Evolutionary conservation across 2,329 filamentous ascomycete genomes (phyloP), one percentile per base, ranked within the genome.

Genomic region (Arthrobotrys musiformis): DNA sequence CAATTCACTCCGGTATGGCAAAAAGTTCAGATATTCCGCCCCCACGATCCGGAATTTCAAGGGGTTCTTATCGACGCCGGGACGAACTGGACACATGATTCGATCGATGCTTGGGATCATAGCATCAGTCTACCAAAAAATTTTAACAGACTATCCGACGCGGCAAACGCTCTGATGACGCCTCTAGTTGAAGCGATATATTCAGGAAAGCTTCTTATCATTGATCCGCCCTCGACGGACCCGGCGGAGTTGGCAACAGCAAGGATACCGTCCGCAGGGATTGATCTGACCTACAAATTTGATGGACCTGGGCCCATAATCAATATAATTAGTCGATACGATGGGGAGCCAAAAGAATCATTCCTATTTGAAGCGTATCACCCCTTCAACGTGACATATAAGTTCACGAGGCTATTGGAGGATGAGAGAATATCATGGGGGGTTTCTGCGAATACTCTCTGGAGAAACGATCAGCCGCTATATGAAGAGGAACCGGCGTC

Each of bases 1-100:
- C 33, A 68, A 22, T 68, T 68, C 37, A 46, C 63, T 9, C 63
- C 63, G 19, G 50, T 68, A 22, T 56, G 46, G 22, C 62, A 54
- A 42, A 68, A 68, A 17, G 37, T 56, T 8, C 19, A 35, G 26
- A 56, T 58, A 4, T 37, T 54, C 30, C 48, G 28, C n/a, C 22
- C 54, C 9, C 30, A 58, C 9, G 33, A 40, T 8, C 54, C 54
- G 4, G 54, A 58, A 40, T 58, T 58, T 19, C 19, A 19, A 11
- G 54, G 54, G 7, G 54, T 58, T 13, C 54, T 58, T 19, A 40
- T 58, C 9, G 13, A 1, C n/a, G 54, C 54, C n/a, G 33, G 9
- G 19, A 58, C 54, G 26, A 58, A 58, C 19, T 40, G 30, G 17
- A 58, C 9, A 40, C 15, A 17, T 2, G 19, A 40, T 13, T 22